Base-by-base conservation (phyloP, 1,284 basidiomycete genomes). In the Cerrena zonata region DNA sequence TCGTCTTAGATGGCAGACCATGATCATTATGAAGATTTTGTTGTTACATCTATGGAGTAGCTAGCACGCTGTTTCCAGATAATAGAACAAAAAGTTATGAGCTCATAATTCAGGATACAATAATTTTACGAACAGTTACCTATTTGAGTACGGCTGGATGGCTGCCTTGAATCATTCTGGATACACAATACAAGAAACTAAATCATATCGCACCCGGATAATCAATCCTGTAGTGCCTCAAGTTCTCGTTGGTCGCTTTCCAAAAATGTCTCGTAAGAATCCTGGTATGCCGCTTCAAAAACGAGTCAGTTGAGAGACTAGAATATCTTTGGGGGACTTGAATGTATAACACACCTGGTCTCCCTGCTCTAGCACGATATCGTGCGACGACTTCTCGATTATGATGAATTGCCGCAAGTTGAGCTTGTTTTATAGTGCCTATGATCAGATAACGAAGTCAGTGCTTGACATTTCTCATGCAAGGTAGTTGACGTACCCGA, bases 351-450 rank as follows among this genome's bases (percentile, higher is more conserved):
- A 7, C 39, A 82, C 83, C 71, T 53, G 80, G 70, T 2, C 69
- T 75, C 45, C 79, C 75, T 0, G 78, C 72, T 10, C 69, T 64
- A 4, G 79, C 77, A 36, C 82, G 67, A 61, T 79, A 80, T 18
- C 79, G 71, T 4, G 85, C 87, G 37, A 89, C 72, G 3, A 86
- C 72, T 47, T 79, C 75, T 38, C 84, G 71, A 58, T 89, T 88
- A 57, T 90, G 82, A 38, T 74, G 67, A 39, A 89, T 84, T 1
- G 87, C 85, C 11, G 84, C 82, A 0, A 86, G 65, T 57, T 91
- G 89, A 0, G 78, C 79, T 45, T 91, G 86, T 64, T 86, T 89
- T 42, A 89, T 84, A 0, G 88, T 91, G 0, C 88, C 88, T 90
- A 53, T 15, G 43, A 18, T 19, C 13, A 38, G 15, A 21, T 15